These are phyloP conservation scores for grape (Vitis vinifera) DNA, from an alignment of 164 flowering plant species.

Conservation along the genomic window ASM3070453v1 NC_081818.1:21762501-21763000, in stretches of 20 bases:
- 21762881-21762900: not conserved
- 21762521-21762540: not conserved
- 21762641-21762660: constrained; percentile 40
- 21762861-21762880: not conserved
- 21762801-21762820: constrained; percentile 51
- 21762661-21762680: constrained; percentile 35
- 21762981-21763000: too few species aligned
- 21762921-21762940: too few species aligned
- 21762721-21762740: constrained; percentile 50
- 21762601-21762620: constrained; percentile 12
- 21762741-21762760: constrained; percentile 40
- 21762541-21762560: not conserved
- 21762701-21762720: constrained; percentile 43
- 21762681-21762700: constrained; percentile 46
- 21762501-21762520: not conserved
- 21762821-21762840: constrained; percentile 61
- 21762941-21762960: not conserved
- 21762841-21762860: not conserved
- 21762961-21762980: too few species aligned
- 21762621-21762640: constrained; percentile 43
- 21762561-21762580: not conserved
- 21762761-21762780: constrained; percentile 48
- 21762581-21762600: constrained; percentile 3
- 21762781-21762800: constrained; percentile 55
- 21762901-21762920: too few species aligned